Percentiles rank a stretch among this genome's conserved stretches.
phyloP scores from a whole-genome alignment of 23 red algal species.

The Agarophyton chilense region DNA sequence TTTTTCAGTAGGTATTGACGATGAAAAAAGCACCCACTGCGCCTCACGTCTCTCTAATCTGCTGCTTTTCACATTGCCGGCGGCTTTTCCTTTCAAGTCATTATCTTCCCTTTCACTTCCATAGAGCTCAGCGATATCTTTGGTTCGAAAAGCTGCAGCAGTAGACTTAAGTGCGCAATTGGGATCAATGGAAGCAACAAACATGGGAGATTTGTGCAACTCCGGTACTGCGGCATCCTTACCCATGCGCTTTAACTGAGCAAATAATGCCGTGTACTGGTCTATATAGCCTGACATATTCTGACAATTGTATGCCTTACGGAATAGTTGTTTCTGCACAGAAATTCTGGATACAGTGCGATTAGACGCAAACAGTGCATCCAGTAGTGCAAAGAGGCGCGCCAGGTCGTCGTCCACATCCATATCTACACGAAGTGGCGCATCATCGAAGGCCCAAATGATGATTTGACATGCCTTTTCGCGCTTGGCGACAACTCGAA shows the following conservation, averaged over 20 bases:
- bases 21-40: too few relatives aligned
- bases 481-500: too few relatives aligned
- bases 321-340: conserved; percentile 20
- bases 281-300: conserved; percentile 39
- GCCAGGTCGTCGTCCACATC: conserved; percentile 5
- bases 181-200: too few relatives aligned
- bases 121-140: conserved; percentile 14
- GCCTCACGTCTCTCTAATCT: too few relatives aligned
- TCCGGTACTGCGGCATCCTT: conserved; percentile 34
- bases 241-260: conserved; percentile 20
- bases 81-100: too few relatives aligned
- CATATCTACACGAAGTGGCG: conserved; percentile 2
- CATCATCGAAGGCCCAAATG: neutral
- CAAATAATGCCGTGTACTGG: conserved; percentile 25
- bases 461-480: too few relatives aligned
- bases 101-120: too few relatives aligned
- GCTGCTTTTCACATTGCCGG: too few relatives aligned
- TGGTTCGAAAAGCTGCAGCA: conserved; percentile 31
- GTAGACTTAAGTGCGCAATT: conserved; percentile 14
- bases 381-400: conserved; percentile 13
- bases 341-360: conserved; percentile 17
- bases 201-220: conserved; percentile 23
- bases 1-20: too few relatives aligned
- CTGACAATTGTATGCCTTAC: conserved; percentile 33
- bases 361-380: conserved; percentile 37